Percentiles rank a stretch among this genome's conserved stretches.
phyloP scores from a whole-genome alignment of 2,329 filamentous ascomycete genomes.

The Aspergillus puulaauensis region DNA sequence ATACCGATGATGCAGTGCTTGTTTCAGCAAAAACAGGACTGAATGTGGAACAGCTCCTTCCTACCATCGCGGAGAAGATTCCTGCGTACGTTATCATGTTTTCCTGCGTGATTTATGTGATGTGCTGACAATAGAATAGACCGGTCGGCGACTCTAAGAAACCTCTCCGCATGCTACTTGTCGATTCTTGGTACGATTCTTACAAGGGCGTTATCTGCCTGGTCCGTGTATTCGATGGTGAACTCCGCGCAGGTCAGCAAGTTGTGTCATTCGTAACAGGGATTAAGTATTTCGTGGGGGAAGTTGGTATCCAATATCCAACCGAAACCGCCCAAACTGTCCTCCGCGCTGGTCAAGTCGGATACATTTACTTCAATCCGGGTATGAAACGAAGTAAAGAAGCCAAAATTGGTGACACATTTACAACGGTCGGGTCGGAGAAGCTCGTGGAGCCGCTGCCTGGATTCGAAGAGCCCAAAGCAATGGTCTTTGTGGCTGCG shows the following conservation, averaged over 20 bases:
- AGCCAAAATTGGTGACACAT: conserved; percentile 94
- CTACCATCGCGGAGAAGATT: conserved; percentile 80
- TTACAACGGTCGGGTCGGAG: conserved; percentile 77
- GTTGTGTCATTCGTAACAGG: conserved; percentile 87
- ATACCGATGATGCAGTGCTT: conserved; percentile 69
- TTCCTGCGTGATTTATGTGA: background rate
- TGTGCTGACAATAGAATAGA: conserved; percentile 29
- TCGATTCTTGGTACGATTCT: conserved; percentile 98
- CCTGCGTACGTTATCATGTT: conserved; percentile 55
- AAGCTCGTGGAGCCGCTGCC: conserved; percentile 75
- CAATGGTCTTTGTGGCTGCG: conserved; percentile 98
- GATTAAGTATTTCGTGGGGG: conserved; percentile 86
- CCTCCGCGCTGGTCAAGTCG: conserved; percentile 88
- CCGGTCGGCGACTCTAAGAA: conserved; percentile 71
- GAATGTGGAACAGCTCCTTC: conserved; percentile 80
- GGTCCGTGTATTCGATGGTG: conserved; percentile 87
- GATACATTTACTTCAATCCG: conserved; percentile 95
- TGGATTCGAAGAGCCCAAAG: conserved; percentile 94
- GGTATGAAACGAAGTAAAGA: conserved; percentile 97
- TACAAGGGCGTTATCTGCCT: conserved; percentile 92
- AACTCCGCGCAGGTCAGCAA: conserved; percentile 76
- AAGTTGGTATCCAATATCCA: conserved; percentile 96
- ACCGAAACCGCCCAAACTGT: conserved; percentile 76
- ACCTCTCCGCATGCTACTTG: conserved; percentile 79
- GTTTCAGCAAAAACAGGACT: conserved; percentile 93